Evolutionary conservation across 495 filamentous ascomycete species (phyloP).

Genomic region (Penicillium alfredii): DNA sequence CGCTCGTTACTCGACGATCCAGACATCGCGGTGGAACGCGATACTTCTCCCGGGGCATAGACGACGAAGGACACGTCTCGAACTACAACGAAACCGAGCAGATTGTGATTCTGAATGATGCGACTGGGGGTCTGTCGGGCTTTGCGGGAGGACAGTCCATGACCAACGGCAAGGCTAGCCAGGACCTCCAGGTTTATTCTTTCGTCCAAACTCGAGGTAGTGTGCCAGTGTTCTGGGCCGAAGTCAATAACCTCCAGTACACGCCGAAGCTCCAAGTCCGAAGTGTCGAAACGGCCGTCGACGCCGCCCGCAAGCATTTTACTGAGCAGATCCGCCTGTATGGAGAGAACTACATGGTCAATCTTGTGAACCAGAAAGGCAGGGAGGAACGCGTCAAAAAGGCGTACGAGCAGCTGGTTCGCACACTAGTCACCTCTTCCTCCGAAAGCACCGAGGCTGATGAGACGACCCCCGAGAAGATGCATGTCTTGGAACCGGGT

Average conservation of each 20-base stretch:
- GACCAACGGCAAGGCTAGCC: constrained; percentile 63
- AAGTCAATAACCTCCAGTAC: constrained; percentile 85
- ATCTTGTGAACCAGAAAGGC: constrained; percentile 92
- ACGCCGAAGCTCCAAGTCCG: constrained; percentile 84
- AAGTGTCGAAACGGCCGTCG: constrained; percentile 71
- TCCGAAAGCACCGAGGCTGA: constrained; percentile 54
- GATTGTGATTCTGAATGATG: constrained; percentile 78
- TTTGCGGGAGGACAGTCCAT: constrained; percentile 72
- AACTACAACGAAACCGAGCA: constrained; percentile 99
- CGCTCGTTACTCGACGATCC: constrained; percentile 80
- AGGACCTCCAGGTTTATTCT: constrained; percentile 80
- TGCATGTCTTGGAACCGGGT: constrained; percentile 65
- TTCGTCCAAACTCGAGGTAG: constrained; percentile 96
- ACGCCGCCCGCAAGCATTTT: constrained; percentile 80
- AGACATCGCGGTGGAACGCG: constrained; percentile 82
- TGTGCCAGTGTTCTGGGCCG: constrained; percentile 90
- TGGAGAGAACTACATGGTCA: constrained; percentile 94
- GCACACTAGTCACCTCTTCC: constrained; percentile 63
- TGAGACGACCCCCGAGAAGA: constrained; percentile 63
- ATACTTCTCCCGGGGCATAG: constrained; percentile 90
- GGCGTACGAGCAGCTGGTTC: constrained; percentile 85
- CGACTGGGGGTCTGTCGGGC: constrained; percentile 63
- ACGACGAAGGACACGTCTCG: constrained; percentile 86
- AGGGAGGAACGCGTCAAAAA: constrained; percentile 81
- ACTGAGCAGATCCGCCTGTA: constrained; percentile 86